Evolutionary conservation across 1,139 yeast genomes (phyloP).

Genomic region (Saccharomyces hybrid): DNA sequence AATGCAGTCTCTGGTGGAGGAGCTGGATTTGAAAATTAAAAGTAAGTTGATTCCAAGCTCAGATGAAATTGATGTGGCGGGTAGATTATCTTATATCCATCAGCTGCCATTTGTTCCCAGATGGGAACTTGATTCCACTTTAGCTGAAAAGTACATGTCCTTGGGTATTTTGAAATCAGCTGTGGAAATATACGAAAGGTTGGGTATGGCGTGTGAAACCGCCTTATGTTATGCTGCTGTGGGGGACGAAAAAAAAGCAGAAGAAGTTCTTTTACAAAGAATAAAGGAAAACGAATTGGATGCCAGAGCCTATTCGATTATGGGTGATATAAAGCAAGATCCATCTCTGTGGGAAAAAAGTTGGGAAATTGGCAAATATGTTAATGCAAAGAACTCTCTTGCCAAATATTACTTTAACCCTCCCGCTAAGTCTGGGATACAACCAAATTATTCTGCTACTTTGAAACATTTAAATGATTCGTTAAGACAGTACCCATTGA

Average conservation of each 20-base stretch:
- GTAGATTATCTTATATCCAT: constrained; percentile 62
- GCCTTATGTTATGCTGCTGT: constrained; percentile 88
- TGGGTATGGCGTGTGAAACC: constrained; percentile 70
- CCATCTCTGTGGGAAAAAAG: constrained; percentile 75
- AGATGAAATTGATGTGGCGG: constrained; percentile 29
- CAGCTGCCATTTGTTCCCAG: constrained; percentile 72
- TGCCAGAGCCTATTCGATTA: constrained; percentile 74
- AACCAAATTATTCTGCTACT: constrained; percentile 47
- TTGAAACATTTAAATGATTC: constrained; percentile 69
- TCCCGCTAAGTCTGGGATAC: constrained; percentile 46
- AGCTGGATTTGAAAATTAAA: constrained; percentile 64
- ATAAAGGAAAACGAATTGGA: constrained; percentile 56
- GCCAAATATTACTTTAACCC: constrained; percentile 67
- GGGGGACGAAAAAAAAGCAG: constrained; percentile 67
- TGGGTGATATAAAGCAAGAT: constrained; percentile 79
- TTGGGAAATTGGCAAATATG: constrained; percentile 78
- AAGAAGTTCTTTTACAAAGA: constrained; percentile 48
- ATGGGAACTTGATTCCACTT: constrained; percentile 73
- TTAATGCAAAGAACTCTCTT: constrained; percentile 79
- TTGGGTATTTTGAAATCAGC: constrained; percentile 84
- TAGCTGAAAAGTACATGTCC: constrained; percentile 85
- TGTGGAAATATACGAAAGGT: constrained; percentile 75
- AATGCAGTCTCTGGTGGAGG: constrained; percentile 88
- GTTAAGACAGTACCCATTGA: constrained; percentile 65
- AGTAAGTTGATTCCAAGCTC: constrained; percentile 53